A percentile compares a stretch with the other conserved stretches of the same genome.
phyloP scores from a whole-genome alignment of 169 alveolate species.

The Cryptosporidium muris region DNA sequence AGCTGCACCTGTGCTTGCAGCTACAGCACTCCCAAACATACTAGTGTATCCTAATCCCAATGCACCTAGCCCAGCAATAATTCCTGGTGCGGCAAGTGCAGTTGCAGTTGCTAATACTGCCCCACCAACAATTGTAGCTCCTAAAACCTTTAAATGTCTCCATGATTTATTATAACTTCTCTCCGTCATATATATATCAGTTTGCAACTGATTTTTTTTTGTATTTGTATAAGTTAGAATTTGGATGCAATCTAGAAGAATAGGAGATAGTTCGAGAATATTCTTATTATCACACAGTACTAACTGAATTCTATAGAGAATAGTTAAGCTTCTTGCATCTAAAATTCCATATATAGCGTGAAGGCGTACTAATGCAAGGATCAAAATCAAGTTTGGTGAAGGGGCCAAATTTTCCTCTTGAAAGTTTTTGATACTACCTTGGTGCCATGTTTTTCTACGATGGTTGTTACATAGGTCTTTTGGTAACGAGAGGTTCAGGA shows the following conservation, averaged over 20 bases:
- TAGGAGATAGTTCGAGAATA: neutral
- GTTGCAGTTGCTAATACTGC: conserved; percentile 64
- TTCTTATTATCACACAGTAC: conserved; percentile 1
- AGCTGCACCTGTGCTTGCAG: conserved; percentile 62
- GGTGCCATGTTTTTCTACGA: conserved; percentile 60
- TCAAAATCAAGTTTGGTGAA: conserved; percentile 8
- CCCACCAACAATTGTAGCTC: conserved; percentile 58
- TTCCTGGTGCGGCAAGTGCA: conserved; percentile 68
- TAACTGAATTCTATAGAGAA: conserved; percentile 28
- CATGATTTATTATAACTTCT: conserved; percentile 48
- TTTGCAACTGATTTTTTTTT: conserved; percentile 15
- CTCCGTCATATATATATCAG: conserved; percentile 18
- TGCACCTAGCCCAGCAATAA: conserved; percentile 58
- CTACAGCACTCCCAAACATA: conserved; percentile 28
- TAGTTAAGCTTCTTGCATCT: conserved; percentile 40
- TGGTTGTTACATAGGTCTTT: neutral
- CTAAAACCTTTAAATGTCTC: conserved; percentile 59
- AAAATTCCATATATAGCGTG: conserved; percentile 53
- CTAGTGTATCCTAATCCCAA: conserved; percentile 44
- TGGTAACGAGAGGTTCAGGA: neutral
- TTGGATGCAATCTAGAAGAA: conserved; percentile 34
- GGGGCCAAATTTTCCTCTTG: conserved; percentile 2
- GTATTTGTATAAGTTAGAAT: conserved; percentile 36
- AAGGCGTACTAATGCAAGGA: conserved; percentile 43
- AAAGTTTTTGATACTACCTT: conserved; percentile 5